phyloP scores from a whole-genome alignment of 352 stramenopile species.

The Pythium rishiriense region DNA sequence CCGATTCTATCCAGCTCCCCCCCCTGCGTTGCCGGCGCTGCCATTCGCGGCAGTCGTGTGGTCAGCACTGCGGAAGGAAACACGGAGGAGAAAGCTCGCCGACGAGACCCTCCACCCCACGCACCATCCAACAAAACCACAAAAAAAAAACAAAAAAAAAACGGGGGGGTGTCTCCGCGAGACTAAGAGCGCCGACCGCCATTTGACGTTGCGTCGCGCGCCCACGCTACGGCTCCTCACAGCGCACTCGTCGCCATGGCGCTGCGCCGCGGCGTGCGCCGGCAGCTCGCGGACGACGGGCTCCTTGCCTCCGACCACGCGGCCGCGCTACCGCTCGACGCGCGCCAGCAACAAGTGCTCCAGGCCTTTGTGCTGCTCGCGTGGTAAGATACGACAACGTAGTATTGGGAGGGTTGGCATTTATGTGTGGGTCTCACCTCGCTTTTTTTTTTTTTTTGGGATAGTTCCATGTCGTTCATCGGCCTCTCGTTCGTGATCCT shows the following conservation, averaged over 20 bases:
- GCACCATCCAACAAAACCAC: too few relatives aligned
- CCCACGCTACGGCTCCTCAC: not conserved
- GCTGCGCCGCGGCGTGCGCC: slow-evolving; percentile 9
- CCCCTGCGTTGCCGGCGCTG: not conserved
- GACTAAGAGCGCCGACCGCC: slow-evolving; percentile 3
- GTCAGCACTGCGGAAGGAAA: slow-evolving; percentile 12
- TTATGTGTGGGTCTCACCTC: not conserved
- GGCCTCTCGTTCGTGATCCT: slow-evolving; percentile 66
- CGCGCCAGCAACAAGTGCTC: slow-evolving; percentile 16
- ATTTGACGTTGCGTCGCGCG: slow-evolving; percentile 2
- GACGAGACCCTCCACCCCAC: too few relatives aligned
- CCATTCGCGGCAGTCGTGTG: slow-evolving; percentile 5
- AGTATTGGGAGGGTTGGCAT: not conserved
- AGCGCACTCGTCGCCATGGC: not conserved
- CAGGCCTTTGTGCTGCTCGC: slow-evolving; percentile 24
- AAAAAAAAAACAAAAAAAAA: not conserved
- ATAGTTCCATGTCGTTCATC: slow-evolving; percentile 54
- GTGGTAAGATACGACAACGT: slow-evolving; percentile 13
- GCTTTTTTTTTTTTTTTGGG: not conserved
- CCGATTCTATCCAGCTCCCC: not conserved
- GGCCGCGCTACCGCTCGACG: slow-evolving; percentile 1
- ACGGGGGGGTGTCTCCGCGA: too few relatives aligned
- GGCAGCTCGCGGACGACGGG: slow-evolving; percentile 33
- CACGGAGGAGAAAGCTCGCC: not conserved
- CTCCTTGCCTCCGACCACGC: not conserved